Conservation (phyloP, 1,139 yeast species). For the Diutina rugosa region DNA sequence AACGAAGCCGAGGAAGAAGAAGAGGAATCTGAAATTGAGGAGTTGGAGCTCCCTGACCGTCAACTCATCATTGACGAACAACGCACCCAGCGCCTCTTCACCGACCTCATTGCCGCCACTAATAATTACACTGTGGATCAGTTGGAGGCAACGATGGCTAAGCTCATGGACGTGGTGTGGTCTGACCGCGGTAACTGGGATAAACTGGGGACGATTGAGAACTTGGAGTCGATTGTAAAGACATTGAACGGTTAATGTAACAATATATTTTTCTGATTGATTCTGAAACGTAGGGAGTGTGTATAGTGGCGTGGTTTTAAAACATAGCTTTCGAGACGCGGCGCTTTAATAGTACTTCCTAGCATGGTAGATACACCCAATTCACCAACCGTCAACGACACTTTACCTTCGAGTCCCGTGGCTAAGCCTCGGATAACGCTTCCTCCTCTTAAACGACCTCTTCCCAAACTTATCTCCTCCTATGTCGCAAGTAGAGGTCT, state of each 20-base stretch:
- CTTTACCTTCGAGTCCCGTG: background rate
- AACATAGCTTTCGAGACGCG: background rate
- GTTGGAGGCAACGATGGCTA: constrained; percentile 63
- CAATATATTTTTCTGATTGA: background rate
- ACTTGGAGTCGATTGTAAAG: constrained; percentile 7
- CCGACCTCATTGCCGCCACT: constrained; percentile 26
- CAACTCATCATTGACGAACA: constrained; percentile 10
- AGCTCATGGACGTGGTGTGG: constrained; percentile 69
- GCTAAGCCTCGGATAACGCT: background rate
- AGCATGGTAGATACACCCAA: background rate
- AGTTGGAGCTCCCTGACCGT: constrained; percentile 7
- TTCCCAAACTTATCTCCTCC: background rate
- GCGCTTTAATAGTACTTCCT: background rate
- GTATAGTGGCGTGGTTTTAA: background rate
- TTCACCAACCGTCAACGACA: background rate
- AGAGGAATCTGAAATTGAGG: constrained; percentile 11
- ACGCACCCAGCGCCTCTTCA: constrained; percentile 11
- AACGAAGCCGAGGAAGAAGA: constrained; percentile 8
- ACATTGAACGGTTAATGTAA: background rate
- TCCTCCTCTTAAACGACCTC: background rate
- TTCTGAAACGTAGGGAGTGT: background rate
- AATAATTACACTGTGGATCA: constrained; percentile 48
- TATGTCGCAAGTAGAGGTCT: background rate
- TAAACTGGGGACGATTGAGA: constrained; percentile 29
- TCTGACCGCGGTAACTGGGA: constrained; percentile 53